Evolutionary conservation across 805 yeast species (phyloP), one percentile per base, ranked within the genome.

Genomic region (Saturnispora sekii): DNA sequence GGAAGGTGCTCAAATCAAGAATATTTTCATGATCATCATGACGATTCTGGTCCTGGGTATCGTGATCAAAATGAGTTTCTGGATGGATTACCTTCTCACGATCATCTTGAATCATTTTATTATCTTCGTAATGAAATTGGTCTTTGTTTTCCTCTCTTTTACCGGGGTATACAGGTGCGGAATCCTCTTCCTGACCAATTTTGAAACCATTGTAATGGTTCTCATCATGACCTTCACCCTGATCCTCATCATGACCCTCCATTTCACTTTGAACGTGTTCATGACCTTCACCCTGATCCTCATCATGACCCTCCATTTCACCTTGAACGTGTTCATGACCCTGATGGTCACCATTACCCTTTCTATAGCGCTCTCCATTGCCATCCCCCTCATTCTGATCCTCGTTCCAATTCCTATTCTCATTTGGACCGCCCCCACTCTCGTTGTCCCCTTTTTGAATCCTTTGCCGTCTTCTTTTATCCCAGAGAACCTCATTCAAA

Each of bases 401-500:
- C n/a, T 2, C 17, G 12, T 15, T 30, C 16, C 18, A 29, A 11
- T 10, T 30, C 32, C 11, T 17, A 28, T 12, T 7, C 17, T 26
- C 2, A 8, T 18, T 16, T 12, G 21, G 18, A 5, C 3, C 16
- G 15, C 15, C 28, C 2, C 17, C 6, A 11, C 12, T 9, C 34
- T 12, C 16, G 8, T 21, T 31, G 15, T 11, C 18, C 35, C 35
- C 34, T 14, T 40, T 28, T 16, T 40, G n/a, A 4, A 28, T 38
- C 34, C 14, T 18, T 15, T 41, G 30, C 11, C 44, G 18, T 7
- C 38, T 8, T 5, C 32, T 36, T 16, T 31, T 44, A 14, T 45
- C 32, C 35, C 41, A 52, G 8, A 53, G 33, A 3, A 53, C 41
- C 5, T 36, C 35, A 28, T 51, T 50, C 14, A 45, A 40, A 11